Conservation (phyloP, 345 rosid genomes). For the Iberis pinnata region DNA sequence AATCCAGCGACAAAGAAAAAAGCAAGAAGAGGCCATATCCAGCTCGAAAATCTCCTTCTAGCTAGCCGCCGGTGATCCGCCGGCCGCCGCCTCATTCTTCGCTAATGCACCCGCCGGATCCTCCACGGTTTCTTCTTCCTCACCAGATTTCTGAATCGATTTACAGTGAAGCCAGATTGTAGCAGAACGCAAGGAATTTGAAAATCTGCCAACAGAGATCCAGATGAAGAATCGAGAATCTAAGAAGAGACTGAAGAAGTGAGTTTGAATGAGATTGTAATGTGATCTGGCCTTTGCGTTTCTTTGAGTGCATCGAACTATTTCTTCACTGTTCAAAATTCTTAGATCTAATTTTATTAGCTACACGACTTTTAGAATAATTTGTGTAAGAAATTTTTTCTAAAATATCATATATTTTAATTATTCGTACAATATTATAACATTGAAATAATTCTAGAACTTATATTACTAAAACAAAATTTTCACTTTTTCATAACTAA, state of each 20-base stretch:
- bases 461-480: too few relatives aligned
- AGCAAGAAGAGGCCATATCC: conserved; percentile 78
- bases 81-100: conserved; percentile 76
- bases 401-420: too few relatives aligned
- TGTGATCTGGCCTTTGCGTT: too few relatives aligned
- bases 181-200: not conserved
- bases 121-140: conserved; percentile 19
- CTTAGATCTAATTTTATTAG: too few relatives aligned
- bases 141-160: conserved; percentile 21
- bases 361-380: too few relatives aligned
- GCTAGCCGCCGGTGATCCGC: conserved; percentile 93
- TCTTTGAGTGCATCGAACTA: too few relatives aligned
- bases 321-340: too few relatives aligned
- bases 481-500: too few relatives aligned
- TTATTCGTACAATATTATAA: too few relatives aligned
- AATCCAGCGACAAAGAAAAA: conserved; percentile 65
- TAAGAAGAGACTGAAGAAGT: conserved; percentile 6
- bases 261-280: too few relatives aligned
- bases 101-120: conserved; percentile 31
- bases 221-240: conserved; percentile 3
- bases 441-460: too few relatives aligned
- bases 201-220: conserved; percentile 18
- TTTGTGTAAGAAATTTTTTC: too few relatives aligned
- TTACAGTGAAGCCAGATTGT: conserved; percentile 18
- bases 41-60: conserved; percentile 71